These are phyloP conservation scores for Fomitopsis serialis DNA, from an alignment of 768 basidiomycete genomes.

Conservation along the genomic window DNA sequence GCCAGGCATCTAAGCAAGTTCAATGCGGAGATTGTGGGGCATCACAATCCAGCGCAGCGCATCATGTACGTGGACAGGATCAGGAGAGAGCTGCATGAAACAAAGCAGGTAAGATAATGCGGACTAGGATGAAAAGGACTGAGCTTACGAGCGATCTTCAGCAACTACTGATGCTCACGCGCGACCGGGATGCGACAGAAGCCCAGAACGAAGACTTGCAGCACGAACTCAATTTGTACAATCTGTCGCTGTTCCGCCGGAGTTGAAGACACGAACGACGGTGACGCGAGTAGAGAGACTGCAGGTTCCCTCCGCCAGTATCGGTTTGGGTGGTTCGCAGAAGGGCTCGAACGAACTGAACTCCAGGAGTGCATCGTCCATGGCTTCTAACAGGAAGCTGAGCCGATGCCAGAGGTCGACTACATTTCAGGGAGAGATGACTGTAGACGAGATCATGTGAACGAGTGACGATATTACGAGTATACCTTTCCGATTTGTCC, in stretches of 20 bases:
- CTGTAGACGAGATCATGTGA: slow-evolving; percentile 24
- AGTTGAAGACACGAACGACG: slow-evolving; percentile 25
- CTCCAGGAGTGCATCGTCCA: neutral
- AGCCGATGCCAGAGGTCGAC: slow-evolving; percentile 9
- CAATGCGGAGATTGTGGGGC: slow-evolving; percentile 83
- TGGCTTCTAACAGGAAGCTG: neutral
- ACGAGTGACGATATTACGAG: neutral
- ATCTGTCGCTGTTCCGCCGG: slow-evolving; percentile 26
- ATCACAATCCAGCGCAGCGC: slow-evolving; percentile 78
- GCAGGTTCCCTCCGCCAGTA: neutral
- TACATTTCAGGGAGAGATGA: slow-evolving; percentile 22
- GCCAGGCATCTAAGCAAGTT: slow-evolving; percentile 68
- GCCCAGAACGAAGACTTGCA: slow-evolving; percentile 26
- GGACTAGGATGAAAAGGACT: neutral
- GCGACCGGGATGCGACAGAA: slow-evolving; percentile 25
- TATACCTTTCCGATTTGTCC: no score
- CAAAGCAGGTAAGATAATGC: slow-evolving; percentile 63
- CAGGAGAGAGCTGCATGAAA: slow-evolving; percentile 71
- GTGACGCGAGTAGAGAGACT: slow-evolving; percentile 27
- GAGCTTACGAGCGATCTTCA: slow-evolving; percentile 4
- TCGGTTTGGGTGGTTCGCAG: no score
- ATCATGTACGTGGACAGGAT: slow-evolving; percentile 86
- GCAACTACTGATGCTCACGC: slow-evolving; percentile 25
- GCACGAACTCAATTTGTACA: slow-evolving; percentile 29
- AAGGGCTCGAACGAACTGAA: neutral